Base-by-base conservation (phyloP, 1,284 basidiomycete genomes). In the Trametes pubescens region DNA sequence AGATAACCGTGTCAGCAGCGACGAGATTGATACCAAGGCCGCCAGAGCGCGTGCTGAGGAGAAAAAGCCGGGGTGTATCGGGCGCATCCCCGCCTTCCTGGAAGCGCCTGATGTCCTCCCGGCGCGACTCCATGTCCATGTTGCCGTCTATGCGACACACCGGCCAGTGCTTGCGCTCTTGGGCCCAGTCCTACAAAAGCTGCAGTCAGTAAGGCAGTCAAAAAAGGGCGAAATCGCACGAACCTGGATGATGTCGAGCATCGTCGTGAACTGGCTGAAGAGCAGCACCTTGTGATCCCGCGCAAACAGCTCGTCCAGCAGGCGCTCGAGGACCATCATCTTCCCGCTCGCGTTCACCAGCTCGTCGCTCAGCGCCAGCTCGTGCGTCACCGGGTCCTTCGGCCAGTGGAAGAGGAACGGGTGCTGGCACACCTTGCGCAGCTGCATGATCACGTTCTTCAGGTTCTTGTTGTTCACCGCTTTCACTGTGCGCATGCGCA, bases 371-470 rank as follows among this genome's bases (percentile, higher is more conserved):
- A 93, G 76, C 13, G 90, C 78, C 0, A 82, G 82, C 60, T 88
- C 78, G 18, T 82, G 82, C 0, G 92, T 91, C 1, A 80, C 72
- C 2, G 83, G 82, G 73, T 96, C 89, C 37, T 85, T 75, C 0
- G 94, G 94, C 91, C 96, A 96, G 71, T 96, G 90, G 75, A 98
- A 96, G 21, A 98, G 79, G 80, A 93, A 95, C 0, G 96, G 96
- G 75, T 99, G 96, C 24, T 93, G 95, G 77, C 95, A 97, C 5
- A 96, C 92, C 87, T 96, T 92, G 72, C 93, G 92, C 16, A 98
- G 83, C 74, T 98, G 96, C 96, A 98, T 98, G 65, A 98, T 89
- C 1, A 91, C 86, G 75, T 98, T 99, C 73, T 97, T 93, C 11
- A 98, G 85, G 65, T 90, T 90, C 90, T 97, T 91, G 75, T 93